Conservation (phyloP, 371 early-diverging fungal species). For the Blakeslea trispora region DNA sequence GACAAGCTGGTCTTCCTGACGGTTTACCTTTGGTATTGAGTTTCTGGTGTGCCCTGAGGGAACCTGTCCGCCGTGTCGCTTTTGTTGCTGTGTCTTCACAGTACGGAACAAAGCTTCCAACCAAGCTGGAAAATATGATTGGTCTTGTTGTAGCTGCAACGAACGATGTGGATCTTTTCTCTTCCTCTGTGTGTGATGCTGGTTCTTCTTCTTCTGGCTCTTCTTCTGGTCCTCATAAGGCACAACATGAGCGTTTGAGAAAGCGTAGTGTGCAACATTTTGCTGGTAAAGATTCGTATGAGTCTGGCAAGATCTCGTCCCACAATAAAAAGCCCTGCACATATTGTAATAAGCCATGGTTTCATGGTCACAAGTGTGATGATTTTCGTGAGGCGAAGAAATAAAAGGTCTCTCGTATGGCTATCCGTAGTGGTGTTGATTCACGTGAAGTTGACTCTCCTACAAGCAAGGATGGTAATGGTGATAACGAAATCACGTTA, state of each 20-base stretch:
- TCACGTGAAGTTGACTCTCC: too few relatives aligned
- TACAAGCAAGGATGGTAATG: background rate
- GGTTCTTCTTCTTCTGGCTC: too few relatives aligned
- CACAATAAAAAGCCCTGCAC: background rate
- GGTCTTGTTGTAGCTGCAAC: background rate
- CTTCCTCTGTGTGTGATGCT: background rate
- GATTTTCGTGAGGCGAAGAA: too few relatives aligned
- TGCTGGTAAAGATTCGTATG: too few relatives aligned
- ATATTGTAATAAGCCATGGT: background rate
- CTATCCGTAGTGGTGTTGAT: background rate
- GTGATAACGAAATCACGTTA: background rate
- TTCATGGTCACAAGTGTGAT: too few relatives aligned
- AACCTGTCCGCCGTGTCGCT: background rate
- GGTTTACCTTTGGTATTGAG: background rate
- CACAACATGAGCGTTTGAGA: background rate
- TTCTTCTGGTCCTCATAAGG: background rate
- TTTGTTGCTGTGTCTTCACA: background rate
- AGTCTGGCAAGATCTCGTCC: background rate
- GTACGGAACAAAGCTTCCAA: background rate
- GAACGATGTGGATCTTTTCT: background rate
- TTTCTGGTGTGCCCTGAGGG: background rate
- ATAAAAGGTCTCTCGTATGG: background rate
- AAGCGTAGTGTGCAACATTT: background rate
- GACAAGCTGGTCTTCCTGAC: constrained; percentile 3
- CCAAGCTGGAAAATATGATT: background rate